These are phyloP conservation scores for Cercophora sp. DNA, from an alignment of 495 filamentous ascomycete species.

Conservation along the genomic window DNA sequence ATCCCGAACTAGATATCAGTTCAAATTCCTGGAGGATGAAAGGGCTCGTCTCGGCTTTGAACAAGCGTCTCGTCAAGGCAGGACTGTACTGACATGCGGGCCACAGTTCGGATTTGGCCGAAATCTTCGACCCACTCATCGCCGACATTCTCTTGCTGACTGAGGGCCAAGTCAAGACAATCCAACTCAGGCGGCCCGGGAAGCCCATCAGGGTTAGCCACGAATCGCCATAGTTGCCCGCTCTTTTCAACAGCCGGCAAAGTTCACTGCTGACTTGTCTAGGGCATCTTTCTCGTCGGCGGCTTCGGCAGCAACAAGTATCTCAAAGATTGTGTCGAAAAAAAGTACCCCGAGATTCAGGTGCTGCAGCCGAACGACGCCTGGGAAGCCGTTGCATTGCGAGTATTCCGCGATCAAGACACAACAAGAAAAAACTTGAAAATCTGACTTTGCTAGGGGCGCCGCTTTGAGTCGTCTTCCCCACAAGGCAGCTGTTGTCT, in stretches of 20 bases:
- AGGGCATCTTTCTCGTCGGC: slow-evolving; percentile 38
- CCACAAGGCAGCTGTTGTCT: not conserved
- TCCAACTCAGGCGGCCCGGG: not conserved
- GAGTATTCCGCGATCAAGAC: not conserved
- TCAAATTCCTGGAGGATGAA: slow-evolving; percentile 25
- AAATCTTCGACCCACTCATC: slow-evolving; percentile 37
- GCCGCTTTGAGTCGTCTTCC: slow-evolving; percentile 1
- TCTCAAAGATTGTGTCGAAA: slow-evolving; percentile 28
- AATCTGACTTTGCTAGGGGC: not conserved
- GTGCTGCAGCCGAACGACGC: slow-evolving; percentile 1
- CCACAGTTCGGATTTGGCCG: slow-evolving; percentile 27
- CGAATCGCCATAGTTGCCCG: no score
- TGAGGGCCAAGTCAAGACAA: not conserved
- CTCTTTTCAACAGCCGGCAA: no score
- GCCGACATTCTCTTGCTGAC: slow-evolving; percentile 34
- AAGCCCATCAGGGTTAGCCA: not conserved
- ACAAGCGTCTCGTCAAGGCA: no score
- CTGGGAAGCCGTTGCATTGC: slow-evolving; percentile 4
- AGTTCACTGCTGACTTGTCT: slow-evolving; percentile 27
- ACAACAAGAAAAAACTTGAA: not conserved
- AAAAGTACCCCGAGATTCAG: not conserved
- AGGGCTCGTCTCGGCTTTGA: no score
- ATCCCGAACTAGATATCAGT: slow-evolving; percentile 17
- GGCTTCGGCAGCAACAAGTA: slow-evolving; percentile 42
- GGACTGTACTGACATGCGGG: no score